A percentile compares a stretch with the other conserved stretches of the same genome.
These are phyloP conservation scores for Rhododendron henanense DNA, from an alignment of 148 eudicot genomes.

Conservation along the genomic window DNA sequence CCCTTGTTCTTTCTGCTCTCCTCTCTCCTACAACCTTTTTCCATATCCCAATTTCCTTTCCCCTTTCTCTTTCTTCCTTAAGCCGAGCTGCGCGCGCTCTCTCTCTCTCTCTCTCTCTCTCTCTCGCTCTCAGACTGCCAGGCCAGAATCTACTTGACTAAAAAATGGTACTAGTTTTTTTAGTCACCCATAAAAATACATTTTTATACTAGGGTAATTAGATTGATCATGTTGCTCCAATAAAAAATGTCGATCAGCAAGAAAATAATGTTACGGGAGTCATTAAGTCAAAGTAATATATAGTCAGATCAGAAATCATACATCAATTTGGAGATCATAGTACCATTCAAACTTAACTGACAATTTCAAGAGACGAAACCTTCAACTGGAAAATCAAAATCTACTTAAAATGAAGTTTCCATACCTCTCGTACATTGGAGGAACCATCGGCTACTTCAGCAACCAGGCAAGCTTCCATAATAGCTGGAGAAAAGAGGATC, in stretches of 20 bases:
- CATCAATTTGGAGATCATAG: not conserved
- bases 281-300: not conserved
- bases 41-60: not conserved
- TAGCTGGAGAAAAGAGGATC: constrained; percentile 34
- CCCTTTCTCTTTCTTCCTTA: not conserved
- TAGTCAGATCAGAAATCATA: not conserved
- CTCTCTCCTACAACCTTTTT: not conserved
- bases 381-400: not conserved
- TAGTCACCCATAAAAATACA: not conserved
- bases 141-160: not conserved
- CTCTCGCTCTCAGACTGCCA: no score
- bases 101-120: no score
- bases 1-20: not conserved
- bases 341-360: not conserved
- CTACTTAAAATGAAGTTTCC: constrained; percentile 39
- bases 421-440: constrained; percentile 41
- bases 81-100: no score
- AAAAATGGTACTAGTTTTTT: not conserved
- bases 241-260: not conserved
- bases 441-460: constrained; percentile 45
- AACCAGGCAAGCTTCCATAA: constrained; percentile 47
- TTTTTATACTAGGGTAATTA: not conserved
- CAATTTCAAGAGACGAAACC: not conserved
- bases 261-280: not conserved
- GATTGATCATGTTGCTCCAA: not conserved